phyloP scores from a whole-genome alignment of 2,329 filamentous ascomycete genomes.

The Byssoonygena ceratinophila region DNA sequence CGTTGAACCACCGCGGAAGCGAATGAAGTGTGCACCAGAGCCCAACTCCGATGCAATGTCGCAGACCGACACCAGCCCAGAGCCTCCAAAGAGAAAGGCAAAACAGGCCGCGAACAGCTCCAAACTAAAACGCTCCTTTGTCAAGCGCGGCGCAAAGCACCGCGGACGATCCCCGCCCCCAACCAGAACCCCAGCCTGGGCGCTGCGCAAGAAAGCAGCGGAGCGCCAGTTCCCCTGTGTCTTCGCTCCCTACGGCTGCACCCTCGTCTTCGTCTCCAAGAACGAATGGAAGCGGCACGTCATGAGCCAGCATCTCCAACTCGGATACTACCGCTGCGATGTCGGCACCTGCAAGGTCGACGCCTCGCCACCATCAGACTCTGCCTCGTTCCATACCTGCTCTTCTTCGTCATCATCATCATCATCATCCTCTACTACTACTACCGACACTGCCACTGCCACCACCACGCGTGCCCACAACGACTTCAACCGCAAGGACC shows the following conservation, averaged over 20 bases:
- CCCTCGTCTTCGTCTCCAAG: slow-evolving; percentile 62
- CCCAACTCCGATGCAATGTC: not conserved
- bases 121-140: not conserved
- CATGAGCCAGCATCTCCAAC: slow-evolving; percentile 63
- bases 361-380: slow-evolving; percentile 18
- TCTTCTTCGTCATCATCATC: too few relatives aligned
- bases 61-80: not conserved
- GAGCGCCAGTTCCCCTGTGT: slow-evolving; percentile 51
- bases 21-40: not conserved
- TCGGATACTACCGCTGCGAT: slow-evolving; percentile 66
- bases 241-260: slow-evolving; percentile 67
- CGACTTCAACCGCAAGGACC: slow-evolving; percentile 82
- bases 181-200: not conserved
- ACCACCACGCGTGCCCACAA: slow-evolving; percentile 36
- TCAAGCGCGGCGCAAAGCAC: not conserved
- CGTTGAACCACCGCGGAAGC: slow-evolving; percentile 8
- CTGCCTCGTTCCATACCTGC: not conserved
- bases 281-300: slow-evolving; percentile 96
- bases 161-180: not conserved
- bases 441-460: not conserved
- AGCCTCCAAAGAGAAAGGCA: slow-evolving; percentile 2
- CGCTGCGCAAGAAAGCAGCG: slow-evolving; percentile 7
- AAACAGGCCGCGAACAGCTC: not conserved
- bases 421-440: too few relatives aligned
- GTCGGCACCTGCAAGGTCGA: slow-evolving; percentile 45